phyloP scores from a whole-genome alignment of 192 early-diverging fungal species.

The Podila epicladia region DNA sequence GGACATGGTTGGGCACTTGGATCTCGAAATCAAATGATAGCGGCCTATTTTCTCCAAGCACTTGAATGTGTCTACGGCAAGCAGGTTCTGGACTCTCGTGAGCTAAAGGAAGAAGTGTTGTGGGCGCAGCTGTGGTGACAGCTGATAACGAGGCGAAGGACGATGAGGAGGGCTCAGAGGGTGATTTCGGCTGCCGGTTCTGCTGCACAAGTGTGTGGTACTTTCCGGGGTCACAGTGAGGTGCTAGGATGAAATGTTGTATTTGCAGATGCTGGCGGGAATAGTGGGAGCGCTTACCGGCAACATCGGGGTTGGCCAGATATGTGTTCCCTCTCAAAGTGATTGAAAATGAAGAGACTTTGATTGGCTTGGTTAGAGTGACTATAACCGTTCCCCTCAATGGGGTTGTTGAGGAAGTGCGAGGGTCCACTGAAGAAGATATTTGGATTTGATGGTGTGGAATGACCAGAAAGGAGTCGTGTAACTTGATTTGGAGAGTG shows the following conservation, averaged over 20 bases:
- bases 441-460: background rate
- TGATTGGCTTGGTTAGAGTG: slow-evolving; percentile 14
- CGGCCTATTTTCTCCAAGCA: background rate
- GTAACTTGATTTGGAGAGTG: background rate
- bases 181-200: background rate
- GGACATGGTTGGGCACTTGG: slow-evolving; percentile 12
- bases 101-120: too few relatives aligned
- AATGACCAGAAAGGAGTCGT: background rate
- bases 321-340: slow-evolving; percentile 12
- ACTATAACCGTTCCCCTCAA: slow-evolving; percentile 10
- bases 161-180: too few relatives aligned
- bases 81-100: background rate
- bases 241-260: slow-evolving; percentile 21
- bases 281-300: slow-evolving; percentile 6
- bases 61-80: background rate
- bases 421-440: background rate
- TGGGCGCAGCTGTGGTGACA: too few relatives aligned
- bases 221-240: slow-evolving; percentile 2
- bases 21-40: slow-evolving; percentile 18
- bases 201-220: slow-evolving; percentile 4
- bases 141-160: too few relatives aligned
- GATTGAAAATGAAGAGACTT: slow-evolving; percentile 8
- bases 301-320: background rate
- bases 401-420: background rate
- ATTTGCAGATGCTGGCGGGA: slow-evolving; percentile 18